Evolutionary conservation across 345 rosid species (phyloP).

Genomic region (Noccaea bulbosa): DNA sequence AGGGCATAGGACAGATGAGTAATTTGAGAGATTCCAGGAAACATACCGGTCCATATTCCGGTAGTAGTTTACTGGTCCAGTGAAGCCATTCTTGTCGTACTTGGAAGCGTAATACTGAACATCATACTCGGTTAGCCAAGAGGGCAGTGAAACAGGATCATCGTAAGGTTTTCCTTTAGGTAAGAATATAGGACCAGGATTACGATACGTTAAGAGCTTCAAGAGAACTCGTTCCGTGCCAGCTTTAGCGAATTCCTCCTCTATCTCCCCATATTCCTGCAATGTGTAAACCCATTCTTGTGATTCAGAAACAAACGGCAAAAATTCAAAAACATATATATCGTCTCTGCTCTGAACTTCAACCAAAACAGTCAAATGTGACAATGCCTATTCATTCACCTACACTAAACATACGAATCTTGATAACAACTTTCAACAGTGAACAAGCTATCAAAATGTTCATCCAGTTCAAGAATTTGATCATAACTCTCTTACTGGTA

Average conservation of each 20-base stretch:
- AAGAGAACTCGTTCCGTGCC: slow-evolving; percentile 56
- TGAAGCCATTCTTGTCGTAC: slow-evolving; percentile 71
- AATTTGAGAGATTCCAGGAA: not conserved
- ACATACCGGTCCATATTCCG: slow-evolving; percentile 64
- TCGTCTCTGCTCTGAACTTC: slow-evolving; percentile 2
- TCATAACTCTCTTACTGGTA: not conserved
- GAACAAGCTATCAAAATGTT: not conserved
- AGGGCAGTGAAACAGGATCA: slow-evolving; percentile 51
- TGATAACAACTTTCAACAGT: not conserved
- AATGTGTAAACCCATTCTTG: slow-evolving; percentile 5
- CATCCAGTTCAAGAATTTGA: not conserved
- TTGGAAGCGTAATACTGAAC: slow-evolving; percentile 53
- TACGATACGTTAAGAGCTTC: slow-evolving; percentile 52
- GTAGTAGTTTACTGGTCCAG: slow-evolving; percentile 82
- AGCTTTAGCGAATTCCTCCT: slow-evolving; percentile 55
- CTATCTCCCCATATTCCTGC: slow-evolving; percentile 72
- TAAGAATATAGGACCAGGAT: slow-evolving; percentile 59
- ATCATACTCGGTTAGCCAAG: slow-evolving; percentile 72
- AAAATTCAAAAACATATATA: not conserved
- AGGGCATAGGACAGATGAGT: not conserved
- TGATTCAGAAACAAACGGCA: not conserved
- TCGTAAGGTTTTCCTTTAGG: slow-evolving; percentile 63
- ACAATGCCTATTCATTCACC: slow-evolving; percentile 18
- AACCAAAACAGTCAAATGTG: slow-evolving; percentile 5
- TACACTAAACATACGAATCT: not conserved